phyloP scores from a whole-genome alignment of 805 yeast genomes.

The Candida namnaoensis region DNA sequence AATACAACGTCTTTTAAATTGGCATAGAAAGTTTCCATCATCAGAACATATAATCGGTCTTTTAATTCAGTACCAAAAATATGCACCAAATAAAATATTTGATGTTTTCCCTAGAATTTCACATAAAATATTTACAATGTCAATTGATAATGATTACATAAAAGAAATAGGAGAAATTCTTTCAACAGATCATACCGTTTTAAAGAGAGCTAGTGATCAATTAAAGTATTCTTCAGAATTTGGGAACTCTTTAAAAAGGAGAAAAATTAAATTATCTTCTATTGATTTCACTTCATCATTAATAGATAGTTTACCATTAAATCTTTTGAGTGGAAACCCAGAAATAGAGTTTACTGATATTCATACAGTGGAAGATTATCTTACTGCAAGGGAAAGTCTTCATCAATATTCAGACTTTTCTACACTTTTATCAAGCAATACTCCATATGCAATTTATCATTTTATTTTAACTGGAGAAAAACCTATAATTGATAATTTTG shows the following conservation, averaged over 20 bases:
- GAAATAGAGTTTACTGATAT: background rate
- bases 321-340: too few species aligned
- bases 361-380: background rate
- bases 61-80: conserved; percentile 13
- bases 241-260: conserved; percentile 7
- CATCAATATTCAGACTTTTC: background rate
- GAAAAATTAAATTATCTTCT: conserved; percentile 2
- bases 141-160: background rate
- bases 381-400: background rate
- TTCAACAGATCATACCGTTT: background rate
- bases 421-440: too few species aligned
- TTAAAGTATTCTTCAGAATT: conserved; percentile 6
- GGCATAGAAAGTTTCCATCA: conserved; percentile 11
- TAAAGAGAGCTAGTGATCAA: conserved; percentile 1
- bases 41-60: conserved; percentile 15
- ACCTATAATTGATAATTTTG: background rate
- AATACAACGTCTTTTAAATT: conserved; percentile 13
- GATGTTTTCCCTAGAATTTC: conserved; percentile 17
- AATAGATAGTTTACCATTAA: background rate
- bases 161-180: background rate
- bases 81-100: conserved; percentile 14
- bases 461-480: too few species aligned
- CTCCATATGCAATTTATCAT: background rate
- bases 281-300: conserved; percentile 2
- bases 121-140: conserved; percentile 15